Percentiles rank a stretch among this genome's conserved stretches.
Conservation (phyloP, 78 protist species). For the Protostelium mycophagum region DNA sequence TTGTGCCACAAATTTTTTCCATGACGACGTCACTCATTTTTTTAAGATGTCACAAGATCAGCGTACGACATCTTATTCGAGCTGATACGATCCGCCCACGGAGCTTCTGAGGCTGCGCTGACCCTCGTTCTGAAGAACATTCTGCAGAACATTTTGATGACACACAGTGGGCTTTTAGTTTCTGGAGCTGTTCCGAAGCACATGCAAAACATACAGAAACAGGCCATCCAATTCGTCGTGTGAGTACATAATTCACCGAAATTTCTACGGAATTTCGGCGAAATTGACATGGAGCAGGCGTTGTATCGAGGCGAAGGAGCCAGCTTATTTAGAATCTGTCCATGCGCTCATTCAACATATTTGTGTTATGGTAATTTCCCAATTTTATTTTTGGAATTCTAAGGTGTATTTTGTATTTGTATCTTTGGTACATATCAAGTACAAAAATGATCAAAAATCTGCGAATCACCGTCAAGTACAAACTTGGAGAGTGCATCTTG, state of each 20-base stretch:
- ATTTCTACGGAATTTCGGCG: too few species aligned
- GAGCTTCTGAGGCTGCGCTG: background rate
- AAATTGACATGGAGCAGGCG: background rate
- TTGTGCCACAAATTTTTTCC: too few species aligned
- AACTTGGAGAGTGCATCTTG: too few species aligned
- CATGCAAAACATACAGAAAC: background rate
- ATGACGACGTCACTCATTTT: too few species aligned
- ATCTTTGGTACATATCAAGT: too few species aligned
- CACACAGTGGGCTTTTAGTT: background rate
- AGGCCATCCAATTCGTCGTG: background rate
- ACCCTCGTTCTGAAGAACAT: background rate
- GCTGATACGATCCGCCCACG: background rate
- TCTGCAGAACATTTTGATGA: background rate
- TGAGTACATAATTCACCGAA: background rate
- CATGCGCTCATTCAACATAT: conserved; percentile 24
- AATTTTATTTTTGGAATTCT: too few species aligned
- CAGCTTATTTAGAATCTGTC: background rate
- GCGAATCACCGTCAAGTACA: too few species aligned
- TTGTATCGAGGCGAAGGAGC: background rate
- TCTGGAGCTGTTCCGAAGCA: background rate
- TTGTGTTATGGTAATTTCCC: conserved; percentile 15
- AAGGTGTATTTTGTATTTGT: background rate
- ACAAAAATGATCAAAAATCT: too few species aligned
- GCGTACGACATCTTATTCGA: background rate
- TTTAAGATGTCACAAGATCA: background rate